A percentile compares a stretch with the other conserved stretches of the same genome.
These are phyloP conservation scores for Lycium ferocissimum DNA, from an alignment of 257 asterid genomes.

Conservation along the genomic window DNA sequence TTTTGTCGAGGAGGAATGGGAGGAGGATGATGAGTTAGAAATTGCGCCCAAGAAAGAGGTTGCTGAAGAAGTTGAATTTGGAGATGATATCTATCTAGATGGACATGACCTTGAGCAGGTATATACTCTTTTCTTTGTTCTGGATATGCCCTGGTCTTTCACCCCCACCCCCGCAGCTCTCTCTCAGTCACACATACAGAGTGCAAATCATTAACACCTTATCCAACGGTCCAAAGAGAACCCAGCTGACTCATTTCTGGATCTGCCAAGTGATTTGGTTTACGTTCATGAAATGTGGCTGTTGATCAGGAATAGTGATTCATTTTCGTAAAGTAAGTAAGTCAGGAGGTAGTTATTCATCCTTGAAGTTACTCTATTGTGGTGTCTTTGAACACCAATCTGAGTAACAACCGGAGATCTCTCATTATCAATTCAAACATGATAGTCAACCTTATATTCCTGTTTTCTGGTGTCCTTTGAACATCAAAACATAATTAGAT, in stretches of 20 bases:
- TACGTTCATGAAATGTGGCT: background rate
- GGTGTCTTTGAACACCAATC: background rate
- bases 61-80: constrained; percentile 66
- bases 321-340: too few species aligned
- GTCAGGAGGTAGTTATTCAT: background rate
- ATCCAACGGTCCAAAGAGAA: too few species aligned
- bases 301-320: background rate
- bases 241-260: background rate
- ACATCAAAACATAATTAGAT: too few species aligned
- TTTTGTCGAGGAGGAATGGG: constrained; percentile 89
- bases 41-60: constrained; percentile 52
- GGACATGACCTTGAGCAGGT: constrained; percentile 88
- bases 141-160: background rate
- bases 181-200: background rate
- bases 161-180: too few species aligned
- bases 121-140: background rate
- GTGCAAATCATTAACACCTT: background rate
- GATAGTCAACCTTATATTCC: background rate
- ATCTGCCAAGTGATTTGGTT: background rate
- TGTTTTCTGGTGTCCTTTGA: too few species aligned
- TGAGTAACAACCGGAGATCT: background rate
- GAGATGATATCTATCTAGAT: constrained; percentile 64
- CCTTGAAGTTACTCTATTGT: constrained; percentile 16
- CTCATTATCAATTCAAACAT: background rate
- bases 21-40: constrained; percentile 74